These are phyloP conservation scores for Pyropia yezoensis DNA, from an alignment of 23 red algal species.

Conservation along the genomic window DNA sequence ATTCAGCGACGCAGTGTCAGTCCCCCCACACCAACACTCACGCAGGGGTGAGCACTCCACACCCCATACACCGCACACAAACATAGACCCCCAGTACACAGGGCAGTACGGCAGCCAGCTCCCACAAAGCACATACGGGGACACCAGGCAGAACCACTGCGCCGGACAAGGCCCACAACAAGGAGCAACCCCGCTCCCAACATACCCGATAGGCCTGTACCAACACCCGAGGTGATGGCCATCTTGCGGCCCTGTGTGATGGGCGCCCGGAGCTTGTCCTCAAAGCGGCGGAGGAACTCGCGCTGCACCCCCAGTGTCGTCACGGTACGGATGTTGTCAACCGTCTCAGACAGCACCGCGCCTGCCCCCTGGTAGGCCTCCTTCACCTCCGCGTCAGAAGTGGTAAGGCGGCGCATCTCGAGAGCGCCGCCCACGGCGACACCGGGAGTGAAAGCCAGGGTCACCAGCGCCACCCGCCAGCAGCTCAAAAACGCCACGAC, in stretches of 20 bases:
- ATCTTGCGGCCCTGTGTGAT: constrained; percentile 21
- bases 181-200: no score
- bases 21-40: no score
- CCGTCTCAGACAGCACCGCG: constrained; percentile 61
- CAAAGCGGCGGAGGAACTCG: constrained; percentile 55
- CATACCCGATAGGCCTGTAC: constrained; percentile 30
- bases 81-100: no score
- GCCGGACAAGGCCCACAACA: no score
- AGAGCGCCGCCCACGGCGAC: constrained; percentile 34
- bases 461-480: constrained; percentile 59
- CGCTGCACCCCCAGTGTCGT: constrained; percentile 63
- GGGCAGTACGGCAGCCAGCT: no score
- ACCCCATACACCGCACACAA: no score
- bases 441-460: constrained; percentile 36
- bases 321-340: constrained; percentile 73
- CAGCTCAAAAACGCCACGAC: constrained; percentile 48
- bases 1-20: no score
- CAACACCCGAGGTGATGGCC: constrained; percentile 43
- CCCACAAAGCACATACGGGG: no score
- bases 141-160: no score
- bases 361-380: constrained; percentile 51
- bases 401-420: constrained; percentile 36
- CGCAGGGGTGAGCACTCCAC: no score
- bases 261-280: constrained; percentile 39
- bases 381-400: constrained; percentile 36